Evolutionary conservation across 2,329 filamentous ascomycete genomes (phyloP).

Genomic region (Aspergillus terreus): DNA sequence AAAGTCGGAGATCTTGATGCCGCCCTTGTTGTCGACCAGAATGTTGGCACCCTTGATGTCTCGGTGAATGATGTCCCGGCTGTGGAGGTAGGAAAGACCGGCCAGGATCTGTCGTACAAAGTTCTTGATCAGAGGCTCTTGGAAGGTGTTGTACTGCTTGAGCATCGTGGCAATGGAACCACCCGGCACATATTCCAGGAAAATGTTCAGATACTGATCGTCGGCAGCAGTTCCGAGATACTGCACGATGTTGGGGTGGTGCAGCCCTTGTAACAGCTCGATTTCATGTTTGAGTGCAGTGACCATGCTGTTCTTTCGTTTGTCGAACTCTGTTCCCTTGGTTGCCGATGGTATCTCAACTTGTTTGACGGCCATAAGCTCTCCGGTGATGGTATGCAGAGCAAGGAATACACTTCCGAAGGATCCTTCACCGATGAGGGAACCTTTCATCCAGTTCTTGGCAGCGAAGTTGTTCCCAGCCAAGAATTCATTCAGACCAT

Average conservation of each 20-base stretch:
- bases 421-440: constrained; percentile 91
- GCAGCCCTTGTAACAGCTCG: constrained; percentile 84
- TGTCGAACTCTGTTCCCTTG: constrained; percentile 73
- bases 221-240: constrained; percentile 95
- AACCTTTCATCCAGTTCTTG: constrained; percentile 99
- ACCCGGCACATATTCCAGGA: constrained; percentile 97
- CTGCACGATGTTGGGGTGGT: constrained; percentile 96
- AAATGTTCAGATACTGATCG: constrained; percentile 93
- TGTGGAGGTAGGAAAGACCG: constrained; percentile 89
- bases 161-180: constrained; percentile 98
- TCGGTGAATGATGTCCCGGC: constrained; percentile 92
- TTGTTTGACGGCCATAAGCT: constrained; percentile 97
- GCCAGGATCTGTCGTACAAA: constrained; percentile 95
- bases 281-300: constrained; percentile 97
- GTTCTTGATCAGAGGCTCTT: constrained; percentile 88
- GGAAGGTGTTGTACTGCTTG: constrained; percentile 93
- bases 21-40: constrained; percentile 96
- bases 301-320: constrained; percentile 96
- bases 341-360: constrained; percentile 84
- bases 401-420: constrained; percentile 96
- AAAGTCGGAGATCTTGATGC: constrained; percentile 98
- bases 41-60: constrained; percentile 99
- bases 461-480: constrained; percentile 93
- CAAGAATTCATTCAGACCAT: constrained; percentile 84
- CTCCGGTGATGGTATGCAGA: constrained; percentile 90